phyloP scores from a whole-genome alignment of 208 protist species.

The Wallacemonas sp. region DNA sequence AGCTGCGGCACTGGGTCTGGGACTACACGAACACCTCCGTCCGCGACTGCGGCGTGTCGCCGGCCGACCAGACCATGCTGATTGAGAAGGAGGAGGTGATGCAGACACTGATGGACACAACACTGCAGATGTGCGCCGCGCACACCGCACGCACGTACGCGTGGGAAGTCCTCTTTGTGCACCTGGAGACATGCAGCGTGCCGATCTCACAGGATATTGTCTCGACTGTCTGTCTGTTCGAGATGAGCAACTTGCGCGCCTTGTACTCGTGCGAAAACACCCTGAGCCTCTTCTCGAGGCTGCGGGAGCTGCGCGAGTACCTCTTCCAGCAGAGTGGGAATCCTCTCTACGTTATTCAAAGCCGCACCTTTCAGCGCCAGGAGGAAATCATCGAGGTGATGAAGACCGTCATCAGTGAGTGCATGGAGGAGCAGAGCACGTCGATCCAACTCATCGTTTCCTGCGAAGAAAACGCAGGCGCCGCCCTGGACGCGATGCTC shows the following conservation, averaged over 20 bases:
- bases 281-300: background rate
- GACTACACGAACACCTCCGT: slow-evolving; percentile 42
- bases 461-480: background rate
- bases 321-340: background rate
- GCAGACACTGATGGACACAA: slow-evolving; percentile 30
- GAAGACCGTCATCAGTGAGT: slow-evolving; percentile 24
- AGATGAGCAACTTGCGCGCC: background rate
- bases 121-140: slow-evolving; percentile 4
- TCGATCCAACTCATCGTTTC: background rate
- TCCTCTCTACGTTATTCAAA: slow-evolving; percentile 2
- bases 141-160: background rate
- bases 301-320: slow-evolving; percentile 5
- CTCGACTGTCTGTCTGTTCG: background rate
- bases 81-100: slow-evolving; percentile 27
- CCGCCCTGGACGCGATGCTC: background rate
- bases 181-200: background rate
- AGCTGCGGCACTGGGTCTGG: slow-evolving; percentile 44
- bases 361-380: slow-evolving; percentile 26
- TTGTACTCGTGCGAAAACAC: slow-evolving; percentile 5
- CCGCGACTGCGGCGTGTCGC: slow-evolving; percentile 30
- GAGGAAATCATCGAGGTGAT: slow-evolving; percentile 30
- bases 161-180: background rate
- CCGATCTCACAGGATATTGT: background rate
- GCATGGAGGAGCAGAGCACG: slow-evolving; percentile 28
- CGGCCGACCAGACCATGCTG: slow-evolving; percentile 25